Conservation (phyloP, 768 basidiomycete species). For the Sarcodon aspratus region DNA sequence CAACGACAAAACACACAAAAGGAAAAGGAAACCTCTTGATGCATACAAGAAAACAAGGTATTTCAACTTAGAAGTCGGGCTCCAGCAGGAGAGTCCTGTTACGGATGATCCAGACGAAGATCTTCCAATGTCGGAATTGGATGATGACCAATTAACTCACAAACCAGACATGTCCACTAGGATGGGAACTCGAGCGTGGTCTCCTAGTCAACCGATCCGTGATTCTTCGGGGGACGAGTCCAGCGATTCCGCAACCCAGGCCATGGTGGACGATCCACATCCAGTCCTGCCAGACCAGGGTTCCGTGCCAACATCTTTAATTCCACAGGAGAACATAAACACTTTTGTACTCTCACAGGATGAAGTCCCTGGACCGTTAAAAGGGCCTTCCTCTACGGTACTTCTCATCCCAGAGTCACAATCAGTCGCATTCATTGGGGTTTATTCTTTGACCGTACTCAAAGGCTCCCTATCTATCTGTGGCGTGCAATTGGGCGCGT, state of each 20-base stretch:
- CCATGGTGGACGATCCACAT: constrained; percentile 7
- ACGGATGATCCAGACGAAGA: constrained; percentile 24
- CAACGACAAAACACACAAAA: constrained; percentile 27
- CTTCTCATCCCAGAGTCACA: constrained; percentile 36
- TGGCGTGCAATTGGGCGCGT: constrained; percentile 39
- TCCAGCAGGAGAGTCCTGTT: constrained; percentile 8
- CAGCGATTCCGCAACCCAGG: too few relatives aligned
- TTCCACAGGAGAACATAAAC: constrained; percentile 32
- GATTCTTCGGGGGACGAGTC: constrained; percentile 22
- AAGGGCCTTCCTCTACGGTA: constrained; percentile 21
- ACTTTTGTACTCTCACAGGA: constrained; percentile 24
- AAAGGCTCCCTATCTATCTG: constrained; percentile 46
- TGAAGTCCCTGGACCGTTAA: constrained; percentile 3
- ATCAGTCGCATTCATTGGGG: constrained; percentile 58
- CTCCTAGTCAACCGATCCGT: constrained; percentile 35
- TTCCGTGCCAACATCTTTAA: constrained; percentile 28
- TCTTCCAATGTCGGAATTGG: background rate
- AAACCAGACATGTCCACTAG: constrained; percentile 4
- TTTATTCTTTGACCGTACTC: constrained; percentile 48
- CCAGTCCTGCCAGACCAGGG: constrained; percentile 5
- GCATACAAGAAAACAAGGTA: constrained; percentile 7
- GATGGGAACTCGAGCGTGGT: constrained; percentile 33
- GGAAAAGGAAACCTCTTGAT: constrained; percentile 1
- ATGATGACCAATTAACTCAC: background rate
- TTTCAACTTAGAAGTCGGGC: constrained; percentile 9